These are phyloP conservation scores for Aspergillus ostianus DNA, from an alignment of 495 filamentous ascomycete species.

Conservation along the genomic window DNA sequence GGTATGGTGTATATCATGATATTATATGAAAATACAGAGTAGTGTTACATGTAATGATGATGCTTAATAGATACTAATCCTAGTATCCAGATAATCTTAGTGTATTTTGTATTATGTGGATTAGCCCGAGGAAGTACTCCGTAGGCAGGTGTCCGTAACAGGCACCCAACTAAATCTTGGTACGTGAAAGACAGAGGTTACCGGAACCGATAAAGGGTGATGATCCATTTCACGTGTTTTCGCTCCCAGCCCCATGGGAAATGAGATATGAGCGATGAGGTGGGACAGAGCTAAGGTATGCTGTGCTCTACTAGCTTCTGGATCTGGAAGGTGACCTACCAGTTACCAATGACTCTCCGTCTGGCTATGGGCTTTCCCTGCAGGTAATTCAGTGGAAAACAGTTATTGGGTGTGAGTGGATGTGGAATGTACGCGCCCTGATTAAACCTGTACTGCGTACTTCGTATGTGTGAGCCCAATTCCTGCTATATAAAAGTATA, in stretches of 20 bases:
- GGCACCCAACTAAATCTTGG: slow-evolving; percentile 19
- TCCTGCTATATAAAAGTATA: neutral
- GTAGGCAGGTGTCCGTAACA: neutral
- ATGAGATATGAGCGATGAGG: slow-evolving; percentile 7
- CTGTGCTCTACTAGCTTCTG: neutral
- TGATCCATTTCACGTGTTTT: slow-evolving; percentile 19
- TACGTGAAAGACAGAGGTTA: slow-evolving; percentile 21
- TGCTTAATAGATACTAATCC: too few species aligned
- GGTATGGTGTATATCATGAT: neutral
- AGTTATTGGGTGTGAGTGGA: too few species aligned
- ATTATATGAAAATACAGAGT: too few species aligned
- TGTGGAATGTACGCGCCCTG: neutral
- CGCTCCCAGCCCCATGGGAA: slow-evolving; percentile 3
- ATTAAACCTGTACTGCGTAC: neutral
- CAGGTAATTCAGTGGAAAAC: too few species aligned
- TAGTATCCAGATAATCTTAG: neutral
- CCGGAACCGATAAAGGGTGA: slow-evolving; percentile 13
- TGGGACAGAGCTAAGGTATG: neutral
- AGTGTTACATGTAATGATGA: too few species aligned
- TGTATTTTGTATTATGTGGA: neutral
- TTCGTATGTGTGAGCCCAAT: too few species aligned
- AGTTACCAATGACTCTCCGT: neutral
- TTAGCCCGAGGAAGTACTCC: neutral
- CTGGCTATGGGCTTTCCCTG: neutral
- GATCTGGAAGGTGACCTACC: neutral